These are phyloP conservation scores for Boechera divaricarpa DNA, from an alignment of 345 rosid genomes.

Conservation along the genomic window DNA sequence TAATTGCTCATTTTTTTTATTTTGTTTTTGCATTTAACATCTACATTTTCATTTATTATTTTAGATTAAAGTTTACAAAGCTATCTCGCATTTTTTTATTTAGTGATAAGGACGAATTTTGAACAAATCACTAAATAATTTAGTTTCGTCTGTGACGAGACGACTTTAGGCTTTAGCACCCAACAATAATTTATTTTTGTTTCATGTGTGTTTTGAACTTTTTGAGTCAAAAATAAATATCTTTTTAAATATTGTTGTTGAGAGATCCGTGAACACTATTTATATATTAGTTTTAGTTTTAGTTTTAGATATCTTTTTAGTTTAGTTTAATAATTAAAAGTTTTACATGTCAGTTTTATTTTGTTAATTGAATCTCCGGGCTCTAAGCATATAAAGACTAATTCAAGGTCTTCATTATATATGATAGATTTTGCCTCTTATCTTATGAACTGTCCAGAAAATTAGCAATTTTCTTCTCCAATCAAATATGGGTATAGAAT, in stretches of 20 bases:
- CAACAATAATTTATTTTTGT: background rate
- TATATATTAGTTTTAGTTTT: background rate
- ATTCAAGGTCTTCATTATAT: conserved; percentile 8
- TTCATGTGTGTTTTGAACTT: background rate
- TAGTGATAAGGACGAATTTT: no score
- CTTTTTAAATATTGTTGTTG: conserved; percentile 27
- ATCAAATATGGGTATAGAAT: background rate
- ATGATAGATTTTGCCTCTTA: conserved; percentile 10
- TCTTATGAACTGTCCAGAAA: background rate
- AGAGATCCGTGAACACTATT: conserved; percentile 4
- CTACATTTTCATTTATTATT: background rate
- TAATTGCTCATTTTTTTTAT: background rate
- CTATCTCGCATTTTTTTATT: no score
- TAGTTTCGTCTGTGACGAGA: no score
- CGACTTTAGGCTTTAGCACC: conserved; percentile 9
- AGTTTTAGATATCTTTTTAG: background rate
- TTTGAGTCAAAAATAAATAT: background rate
- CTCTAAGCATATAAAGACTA: conserved; percentile 23
- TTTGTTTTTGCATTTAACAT: background rate
- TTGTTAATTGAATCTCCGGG: conserved; percentile 11
- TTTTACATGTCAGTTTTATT: background rate
- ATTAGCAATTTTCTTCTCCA: background rate
- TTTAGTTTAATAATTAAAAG: background rate
- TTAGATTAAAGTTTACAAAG: background rate
- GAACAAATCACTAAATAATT: no score